Evolutionary conservation across 352 stramenopile genomes (phyloP), one percentile per base, ranked within the genome.

Genomic region (Aphanomyces stellatus): DNA sequence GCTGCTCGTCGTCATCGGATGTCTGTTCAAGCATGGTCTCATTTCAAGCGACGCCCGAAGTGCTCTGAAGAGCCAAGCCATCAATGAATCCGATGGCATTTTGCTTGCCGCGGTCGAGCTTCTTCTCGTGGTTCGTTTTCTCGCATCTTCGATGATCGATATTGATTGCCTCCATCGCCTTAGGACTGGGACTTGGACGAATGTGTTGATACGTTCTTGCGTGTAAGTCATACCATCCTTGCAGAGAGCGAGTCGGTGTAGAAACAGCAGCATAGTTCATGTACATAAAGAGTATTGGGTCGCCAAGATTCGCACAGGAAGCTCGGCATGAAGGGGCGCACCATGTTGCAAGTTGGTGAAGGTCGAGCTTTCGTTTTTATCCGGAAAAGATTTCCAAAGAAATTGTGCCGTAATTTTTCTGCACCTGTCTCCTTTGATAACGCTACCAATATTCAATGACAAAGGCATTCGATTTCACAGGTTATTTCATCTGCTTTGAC

Each of bases 111-210:
- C 49, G 13, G 49, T 57, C 22, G 49, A 57, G 33, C 30, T 57
- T 15, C 19, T 57, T 6, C 33, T 57, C 17, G 49, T 57, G 49
- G 49, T 57, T 15, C 49, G 49, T 34, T 37, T n/a, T n/a, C n/a
- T n/a, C n/a, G n/a, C n/a, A n/a, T n/a, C n/a, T n/a, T n/a, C n/a
- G n/a, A n/a, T n/a, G n/a, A n/a, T n/a, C n/a, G 8, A 28, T 53
- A 28, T 53, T 22, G 0, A 3, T 28, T 28, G 8, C 46, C 25
- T 53, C 8, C 46, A 15, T 43, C 37, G 17, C 8, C 17, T 17
- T 35, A 57, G 49, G 49, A 57, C 49, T 57, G 49, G 49, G 49
- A 57, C 30, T 37, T 57, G 25, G 49, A 57, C 27, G 49, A 57
- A 30, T 57, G 49, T 37, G 49, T 57, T 19, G 49, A 57, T 24